phyloP scores from a whole-genome alignment of 164 flowering plant genomes.

The Umbellularia californica region DNA sequence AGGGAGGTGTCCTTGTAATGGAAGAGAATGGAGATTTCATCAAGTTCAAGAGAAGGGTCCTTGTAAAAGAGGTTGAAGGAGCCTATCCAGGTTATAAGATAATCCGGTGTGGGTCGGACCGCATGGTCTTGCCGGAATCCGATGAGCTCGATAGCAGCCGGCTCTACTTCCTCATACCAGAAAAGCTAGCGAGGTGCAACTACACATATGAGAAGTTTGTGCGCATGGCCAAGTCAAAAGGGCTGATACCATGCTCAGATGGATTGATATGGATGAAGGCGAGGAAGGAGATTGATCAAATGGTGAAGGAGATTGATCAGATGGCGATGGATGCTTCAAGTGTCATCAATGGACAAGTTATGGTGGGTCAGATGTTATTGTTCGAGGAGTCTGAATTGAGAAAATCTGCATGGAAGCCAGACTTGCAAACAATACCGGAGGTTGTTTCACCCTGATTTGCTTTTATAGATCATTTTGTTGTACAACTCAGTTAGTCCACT shows the following conservation, averaged over 20 bases:
- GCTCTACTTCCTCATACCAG: conserved; percentile 16
- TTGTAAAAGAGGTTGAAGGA: conserved; percentile 11
- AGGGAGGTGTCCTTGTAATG: conserved; percentile 11
- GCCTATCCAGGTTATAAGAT: conserved; percentile 6
- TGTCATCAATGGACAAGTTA: neutral
- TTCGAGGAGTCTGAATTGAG: conserved; percentile 2
- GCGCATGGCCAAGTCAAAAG: conserved; percentile 5
- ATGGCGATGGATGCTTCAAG: neutral
- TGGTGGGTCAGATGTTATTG: conserved; percentile 10
- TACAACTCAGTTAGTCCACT: no score
- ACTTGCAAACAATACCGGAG: conserved; percentile 19
- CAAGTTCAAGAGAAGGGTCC: conserved; percentile 3
- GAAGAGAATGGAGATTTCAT: conserved; percentile 14
- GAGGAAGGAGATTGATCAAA: neutral
- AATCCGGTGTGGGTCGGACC: conserved; percentile 10
- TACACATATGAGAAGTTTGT: conserved; percentile 1
- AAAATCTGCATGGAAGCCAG: conserved; percentile 13
- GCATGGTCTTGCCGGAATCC: conserved; percentile 3
- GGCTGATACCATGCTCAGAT: neutral
- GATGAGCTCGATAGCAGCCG: conserved; percentile 4
- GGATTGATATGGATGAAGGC: neutral
- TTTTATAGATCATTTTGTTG: no score
- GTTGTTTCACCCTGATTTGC: conserved; percentile 2
- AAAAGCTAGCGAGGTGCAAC: conserved; percentile 2
- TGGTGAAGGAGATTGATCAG: neutral